Percentiles rank a stretch among this genome's conserved stretches.
Evolutionary conservation across 2,329 filamentous ascomycete genomes (phyloP).

Genomic region (Curvularia hawaiiensis): DNA sequence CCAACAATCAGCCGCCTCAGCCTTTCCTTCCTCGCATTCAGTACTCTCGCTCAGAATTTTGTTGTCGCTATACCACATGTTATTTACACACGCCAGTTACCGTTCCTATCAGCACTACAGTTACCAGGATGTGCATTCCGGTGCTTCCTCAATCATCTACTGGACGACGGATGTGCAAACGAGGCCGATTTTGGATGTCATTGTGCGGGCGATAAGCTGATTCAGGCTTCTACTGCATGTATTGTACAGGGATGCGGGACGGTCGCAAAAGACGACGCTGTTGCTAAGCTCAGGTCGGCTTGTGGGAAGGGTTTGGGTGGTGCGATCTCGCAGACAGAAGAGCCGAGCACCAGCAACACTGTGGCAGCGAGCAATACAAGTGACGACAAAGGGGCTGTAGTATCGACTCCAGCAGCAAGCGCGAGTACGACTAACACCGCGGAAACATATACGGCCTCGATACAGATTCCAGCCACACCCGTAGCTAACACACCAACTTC

Average conservation of each 20-base stretch:
- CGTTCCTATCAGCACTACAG: constrained; percentile 9
- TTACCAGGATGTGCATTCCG: constrained; percentile 26
- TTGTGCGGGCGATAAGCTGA: constrained; percentile 16
- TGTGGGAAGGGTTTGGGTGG: neutral
- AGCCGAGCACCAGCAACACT: neutral
- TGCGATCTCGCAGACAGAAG: neutral
- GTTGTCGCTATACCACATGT: constrained; percentile 11
- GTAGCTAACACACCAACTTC: neutral
- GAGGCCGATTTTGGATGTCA: constrained; percentile 31
- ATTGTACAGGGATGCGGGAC: constrained; percentile 17
- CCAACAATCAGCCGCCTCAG: neutral
- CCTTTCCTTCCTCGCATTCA: constrained; percentile 5
- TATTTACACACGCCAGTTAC: constrained; percentile 4
- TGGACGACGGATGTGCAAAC: constrained; percentile 22
- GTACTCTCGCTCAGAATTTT: neutral
- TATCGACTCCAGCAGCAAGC: neutral
- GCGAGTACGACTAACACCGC: neutral
- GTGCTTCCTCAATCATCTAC: constrained; percentile 25
- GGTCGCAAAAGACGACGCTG: constrained; percentile 11
- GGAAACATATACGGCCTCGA: neutral
- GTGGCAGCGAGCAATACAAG: neutral
- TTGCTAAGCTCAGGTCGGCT: constrained; percentile 6
- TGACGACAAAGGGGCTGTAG: neutral
- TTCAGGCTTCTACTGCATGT: constrained; percentile 16
- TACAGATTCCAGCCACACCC: neutral